Conservation (phyloP, 805 yeast species). For the Candida maesae region DNA sequence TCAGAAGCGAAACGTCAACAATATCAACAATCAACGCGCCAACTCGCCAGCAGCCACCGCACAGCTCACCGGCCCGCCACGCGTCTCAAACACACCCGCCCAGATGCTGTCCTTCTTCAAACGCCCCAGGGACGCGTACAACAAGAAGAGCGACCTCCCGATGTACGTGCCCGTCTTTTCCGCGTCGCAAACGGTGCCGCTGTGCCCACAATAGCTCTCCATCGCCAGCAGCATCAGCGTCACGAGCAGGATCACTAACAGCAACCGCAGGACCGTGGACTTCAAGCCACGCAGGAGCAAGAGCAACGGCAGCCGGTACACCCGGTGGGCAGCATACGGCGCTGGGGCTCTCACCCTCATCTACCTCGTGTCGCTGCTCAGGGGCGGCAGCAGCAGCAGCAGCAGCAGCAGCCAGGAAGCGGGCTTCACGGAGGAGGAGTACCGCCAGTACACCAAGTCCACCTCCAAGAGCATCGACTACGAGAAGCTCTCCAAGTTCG, state of each 20-base stretch:
- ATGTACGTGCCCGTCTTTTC: conserved; percentile 29
- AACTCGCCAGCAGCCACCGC: not conserved
- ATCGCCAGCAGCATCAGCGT: not conserved
- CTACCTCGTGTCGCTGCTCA: not conserved
- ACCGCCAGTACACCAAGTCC: conserved; percentile 17
- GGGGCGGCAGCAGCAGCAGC: no score
- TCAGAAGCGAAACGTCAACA: no score
- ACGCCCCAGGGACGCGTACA: conserved; percentile 29
- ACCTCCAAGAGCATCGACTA: conserved; percentile 31
- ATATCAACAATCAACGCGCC: not conserved
- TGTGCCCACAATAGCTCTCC: no score
- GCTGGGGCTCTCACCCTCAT: no score
- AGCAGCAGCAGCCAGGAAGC: not conserved
- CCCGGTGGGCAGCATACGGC: conserved; percentile 1
- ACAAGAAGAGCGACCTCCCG: conserved; percentile 48
- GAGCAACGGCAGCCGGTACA: not conserved
- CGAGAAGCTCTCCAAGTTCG: conserved; percentile 31
- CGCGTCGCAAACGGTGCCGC: not conserved
- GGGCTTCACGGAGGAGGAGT: conserved; percentile 14
- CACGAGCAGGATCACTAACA: conserved; percentile 6
- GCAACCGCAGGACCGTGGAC: conserved; percentile 26
- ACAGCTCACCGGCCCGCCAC: not conserved
- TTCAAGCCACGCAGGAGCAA: conserved; percentile 25
- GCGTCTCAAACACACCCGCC: not conserved
- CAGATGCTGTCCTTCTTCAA: conserved; percentile 13